Conservation (phyloP, 352 stramenopile species). For the Phytophthora parvispora region DNA sequence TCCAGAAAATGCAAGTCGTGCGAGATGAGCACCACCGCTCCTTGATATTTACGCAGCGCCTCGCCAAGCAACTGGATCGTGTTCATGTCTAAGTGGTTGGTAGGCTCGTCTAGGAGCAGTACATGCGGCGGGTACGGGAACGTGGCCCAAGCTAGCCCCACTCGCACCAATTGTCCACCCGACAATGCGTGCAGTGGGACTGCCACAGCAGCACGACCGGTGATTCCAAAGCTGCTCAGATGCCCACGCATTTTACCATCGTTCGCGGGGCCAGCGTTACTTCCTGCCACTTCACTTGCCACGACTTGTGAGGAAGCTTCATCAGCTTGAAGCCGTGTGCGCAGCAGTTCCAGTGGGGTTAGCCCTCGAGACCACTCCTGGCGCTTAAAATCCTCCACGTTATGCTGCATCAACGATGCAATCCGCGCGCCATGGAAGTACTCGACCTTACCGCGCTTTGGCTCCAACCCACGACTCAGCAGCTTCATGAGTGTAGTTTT, state of each 20-base stretch:
- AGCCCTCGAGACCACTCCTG: slow-evolving; percentile 53
- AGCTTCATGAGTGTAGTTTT: slow-evolving; percentile 97
- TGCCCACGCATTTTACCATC: slow-evolving; percentile 56
- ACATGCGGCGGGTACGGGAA: slow-evolving; percentile 93
- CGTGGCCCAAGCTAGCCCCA: slow-evolving; percentile 58
- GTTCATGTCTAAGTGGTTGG: slow-evolving; percentile 95
- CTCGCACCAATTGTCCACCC: slow-evolving; percentile 62
- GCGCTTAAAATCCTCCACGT: slow-evolving; percentile 69
- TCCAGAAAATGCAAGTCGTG: slow-evolving; percentile 73
- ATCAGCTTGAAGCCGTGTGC: slow-evolving; percentile 44
- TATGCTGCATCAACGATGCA: slow-evolving; percentile 70
- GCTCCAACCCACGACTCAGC: slow-evolving; percentile 84
- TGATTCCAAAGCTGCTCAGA: slow-evolving; percentile 63
- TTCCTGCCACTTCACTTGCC: background rate
- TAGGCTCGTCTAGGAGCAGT: slow-evolving; percentile 94
- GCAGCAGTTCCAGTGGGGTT: slow-evolving; percentile 56
- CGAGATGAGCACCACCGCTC: slow-evolving; percentile 71
- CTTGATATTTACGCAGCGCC: slow-evolving; percentile 63
- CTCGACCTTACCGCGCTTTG: slow-evolving; percentile 50
- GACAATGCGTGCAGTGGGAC: slow-evolving; percentile 55
- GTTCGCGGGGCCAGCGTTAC: background rate
- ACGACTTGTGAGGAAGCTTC: slow-evolving; percentile 21
- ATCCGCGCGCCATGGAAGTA: slow-evolving; percentile 62
- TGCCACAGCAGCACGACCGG: slow-evolving; percentile 34
- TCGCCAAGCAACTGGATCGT: slow-evolving; percentile 81